These are phyloP conservation scores for Lecanicillium sp. DNA, from an alignment of 2,329 filamentous ascomycete species.

Conservation along the genomic window DNA sequence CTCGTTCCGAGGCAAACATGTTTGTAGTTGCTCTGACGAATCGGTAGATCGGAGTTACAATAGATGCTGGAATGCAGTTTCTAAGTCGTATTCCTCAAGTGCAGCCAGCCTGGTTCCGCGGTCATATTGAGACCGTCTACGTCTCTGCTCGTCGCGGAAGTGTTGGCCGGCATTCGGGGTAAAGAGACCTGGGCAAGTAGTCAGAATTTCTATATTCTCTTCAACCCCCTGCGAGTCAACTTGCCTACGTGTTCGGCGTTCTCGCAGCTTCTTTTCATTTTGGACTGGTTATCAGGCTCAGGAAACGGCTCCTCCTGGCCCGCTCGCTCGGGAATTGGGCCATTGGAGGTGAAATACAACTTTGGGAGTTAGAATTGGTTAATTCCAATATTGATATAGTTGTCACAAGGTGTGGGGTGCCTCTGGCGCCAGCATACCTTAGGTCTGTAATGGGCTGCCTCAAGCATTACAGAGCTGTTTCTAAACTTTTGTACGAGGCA, in stretches of 20 bases:
- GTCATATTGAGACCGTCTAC: constrained; percentile 70
- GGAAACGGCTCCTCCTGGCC: constrained; percentile 73
- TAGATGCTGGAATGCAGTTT: constrained; percentile 33
- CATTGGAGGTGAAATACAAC: constrained; percentile 45
- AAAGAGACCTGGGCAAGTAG: constrained; percentile 56
- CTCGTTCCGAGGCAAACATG: too few relatives aligned
- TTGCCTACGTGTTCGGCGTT: constrained; percentile 77
- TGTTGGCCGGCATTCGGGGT: constrained; percentile 70
- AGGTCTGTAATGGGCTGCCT: constrained; percentile 71
- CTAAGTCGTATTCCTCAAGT: constrained; percentile 52
- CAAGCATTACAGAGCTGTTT: constrained; percentile 93
- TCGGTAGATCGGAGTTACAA: too few relatives aligned
- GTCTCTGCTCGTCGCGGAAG: constrained; percentile 66
- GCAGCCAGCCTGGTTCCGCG: constrained; percentile 68
- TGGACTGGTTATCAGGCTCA: constrained; percentile 71
- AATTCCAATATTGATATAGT: not conserved
- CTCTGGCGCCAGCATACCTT: constrained; percentile 46
- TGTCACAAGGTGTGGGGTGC: too few relatives aligned
- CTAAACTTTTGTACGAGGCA: constrained; percentile 91
- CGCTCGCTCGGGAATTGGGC: constrained; percentile 40
- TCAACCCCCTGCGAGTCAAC: too few relatives aligned
- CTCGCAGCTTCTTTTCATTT: constrained; percentile 79
- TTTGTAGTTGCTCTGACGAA: too few relatives aligned
- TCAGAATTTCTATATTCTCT: too few relatives aligned
- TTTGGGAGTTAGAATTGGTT: constrained; percentile 14